A percentile compares a stretch with the other conserved stretches of the same genome.
phyloP scores from a whole-genome alignment of 768 basidiomycete species.

The Trametes elegans region DNA sequence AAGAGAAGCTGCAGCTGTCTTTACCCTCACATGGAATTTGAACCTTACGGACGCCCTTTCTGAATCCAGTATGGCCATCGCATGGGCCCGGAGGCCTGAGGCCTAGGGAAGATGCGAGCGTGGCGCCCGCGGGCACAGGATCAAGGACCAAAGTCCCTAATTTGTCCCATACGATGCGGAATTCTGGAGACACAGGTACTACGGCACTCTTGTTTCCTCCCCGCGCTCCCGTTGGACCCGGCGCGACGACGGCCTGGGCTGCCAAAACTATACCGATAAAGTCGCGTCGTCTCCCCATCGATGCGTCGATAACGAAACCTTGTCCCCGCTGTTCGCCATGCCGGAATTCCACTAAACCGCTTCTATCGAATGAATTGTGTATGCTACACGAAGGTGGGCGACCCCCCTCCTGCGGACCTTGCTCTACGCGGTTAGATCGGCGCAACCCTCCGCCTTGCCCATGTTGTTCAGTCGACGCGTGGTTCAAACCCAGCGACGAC shows the following conservation, averaged over 20 bases:
- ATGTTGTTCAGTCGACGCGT: neutral
- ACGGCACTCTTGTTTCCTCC: slow-evolving; percentile 3
- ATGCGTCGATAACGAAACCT: slow-evolving; percentile 12
- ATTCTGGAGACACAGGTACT: slow-evolving; percentile 1
- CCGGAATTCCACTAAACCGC: slow-evolving; percentile 7
- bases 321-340: slow-evolving; percentile 1
- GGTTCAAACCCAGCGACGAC: slow-evolving; percentile 16
- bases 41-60: slow-evolving; percentile 8
- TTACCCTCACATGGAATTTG: slow-evolving; percentile 13
- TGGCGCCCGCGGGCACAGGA: slow-evolving; percentile 10
- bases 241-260: neutral
- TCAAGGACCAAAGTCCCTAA: slow-evolving; percentile 8
- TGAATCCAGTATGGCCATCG: slow-evolving; percentile 8
- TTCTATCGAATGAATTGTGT: neutral
- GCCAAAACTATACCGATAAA: neutral
- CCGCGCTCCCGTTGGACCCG: neutral
- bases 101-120: slow-evolving; percentile 1
- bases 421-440: slow-evolving; percentile 8
- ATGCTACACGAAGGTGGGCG: neutral
- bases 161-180: slow-evolving; percentile 2
- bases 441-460: slow-evolving; percentile 9
- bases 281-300: slow-evolving; percentile 10
- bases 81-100: too few relatives aligned
- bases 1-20: slow-evolving; percentile 12
- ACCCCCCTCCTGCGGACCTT: neutral